These are phyloP conservation scores for Boletus rubescentipes DNA, from an alignment of 768 basidiomycete species.

Conservation along the genomic window DNA sequence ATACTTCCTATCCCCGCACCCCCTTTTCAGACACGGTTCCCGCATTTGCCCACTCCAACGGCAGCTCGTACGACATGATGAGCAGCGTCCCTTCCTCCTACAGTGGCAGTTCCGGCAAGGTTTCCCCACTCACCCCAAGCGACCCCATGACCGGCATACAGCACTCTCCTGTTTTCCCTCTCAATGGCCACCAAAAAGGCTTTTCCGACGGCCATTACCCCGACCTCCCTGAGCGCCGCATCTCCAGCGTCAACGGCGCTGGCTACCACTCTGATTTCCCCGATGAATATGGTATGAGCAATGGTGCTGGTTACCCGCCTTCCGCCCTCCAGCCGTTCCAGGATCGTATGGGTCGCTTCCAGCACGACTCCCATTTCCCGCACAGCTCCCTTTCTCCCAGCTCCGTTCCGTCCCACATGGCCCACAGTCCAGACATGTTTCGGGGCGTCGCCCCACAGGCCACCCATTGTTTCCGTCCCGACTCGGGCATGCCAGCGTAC, in stretches of 20 bases:
- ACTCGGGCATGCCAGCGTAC: constrained; percentile 49
- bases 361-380: constrained; percentile 51
- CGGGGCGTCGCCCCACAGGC: constrained; percentile 71
- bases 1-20: constrained; percentile 57
- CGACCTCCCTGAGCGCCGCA: constrained; percentile 62
- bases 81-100: constrained; percentile 61
- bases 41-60: constrained; percentile 51
- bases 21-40: constrained; percentile 61
- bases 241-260: constrained; percentile 43
- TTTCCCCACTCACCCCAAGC: constrained; percentile 70
- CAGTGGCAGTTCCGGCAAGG: constrained; percentile 61
- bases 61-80: constrained; percentile 65
- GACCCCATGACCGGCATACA: constrained; percentile 61
- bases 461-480: constrained; percentile 59
- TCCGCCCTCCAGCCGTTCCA: constrained; percentile 56
- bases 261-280: constrained; percentile 58
- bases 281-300: constrained; percentile 60
- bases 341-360: constrained; percentile 57
- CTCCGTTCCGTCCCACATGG: constrained; percentile 50
- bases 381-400: constrained; percentile 41
- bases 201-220: constrained; percentile 53
- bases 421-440: constrained; percentile 55
- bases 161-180: constrained; percentile 52
- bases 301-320: constrained; percentile 47
- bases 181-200: constrained; percentile 48